These are phyloP conservation scores for Scorias spongiosa DNA, from an alignment of 2,329 filamentous ascomycete genomes.

Conservation along the genomic window DNA sequence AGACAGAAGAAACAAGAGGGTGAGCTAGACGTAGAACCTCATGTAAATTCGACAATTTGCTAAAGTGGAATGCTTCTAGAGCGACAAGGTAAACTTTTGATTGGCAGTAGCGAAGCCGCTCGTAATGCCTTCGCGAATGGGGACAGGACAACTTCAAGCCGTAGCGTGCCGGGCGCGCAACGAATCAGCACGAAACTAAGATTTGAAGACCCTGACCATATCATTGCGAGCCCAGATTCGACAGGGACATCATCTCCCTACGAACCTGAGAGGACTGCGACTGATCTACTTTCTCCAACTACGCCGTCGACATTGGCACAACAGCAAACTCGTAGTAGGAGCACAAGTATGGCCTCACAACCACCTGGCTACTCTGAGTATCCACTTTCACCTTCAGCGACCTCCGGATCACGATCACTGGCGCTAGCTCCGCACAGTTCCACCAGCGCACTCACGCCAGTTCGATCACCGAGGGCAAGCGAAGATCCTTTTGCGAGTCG, in stretches of 20 bases:
- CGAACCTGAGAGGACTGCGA: not conserved
- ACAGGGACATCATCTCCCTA: not conserved
- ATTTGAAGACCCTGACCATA: slow-evolving; percentile 1
- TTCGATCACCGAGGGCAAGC: not conserved
- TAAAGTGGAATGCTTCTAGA: not conserved
- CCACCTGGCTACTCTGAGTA: not conserved
- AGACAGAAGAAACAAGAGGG: not conserved
- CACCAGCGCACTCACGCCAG: not conserved
- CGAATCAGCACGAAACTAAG: slow-evolving; percentile 1
- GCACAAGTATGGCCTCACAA: not conserved
- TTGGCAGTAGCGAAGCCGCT: slow-evolving; percentile 1
- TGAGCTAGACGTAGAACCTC: not conserved
- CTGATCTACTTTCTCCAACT: not conserved
- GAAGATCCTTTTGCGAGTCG: not conserved
- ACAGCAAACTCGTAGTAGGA: not conserved
- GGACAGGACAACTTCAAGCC: not conserved
- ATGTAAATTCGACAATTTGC: too few species aligned
- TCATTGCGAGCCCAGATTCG: not conserved
- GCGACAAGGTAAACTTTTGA: not conserved
- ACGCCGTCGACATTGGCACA: not conserved
- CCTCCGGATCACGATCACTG: not conserved
- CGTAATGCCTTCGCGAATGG: slow-evolving; percentile 1
- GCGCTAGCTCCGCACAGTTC: not conserved
- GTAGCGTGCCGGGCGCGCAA: not conserved
- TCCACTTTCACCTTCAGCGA: not conserved